phyloP scores from a whole-genome alignment of 148 eudicot species.

The Fagopyrum homotropicum region DNA sequence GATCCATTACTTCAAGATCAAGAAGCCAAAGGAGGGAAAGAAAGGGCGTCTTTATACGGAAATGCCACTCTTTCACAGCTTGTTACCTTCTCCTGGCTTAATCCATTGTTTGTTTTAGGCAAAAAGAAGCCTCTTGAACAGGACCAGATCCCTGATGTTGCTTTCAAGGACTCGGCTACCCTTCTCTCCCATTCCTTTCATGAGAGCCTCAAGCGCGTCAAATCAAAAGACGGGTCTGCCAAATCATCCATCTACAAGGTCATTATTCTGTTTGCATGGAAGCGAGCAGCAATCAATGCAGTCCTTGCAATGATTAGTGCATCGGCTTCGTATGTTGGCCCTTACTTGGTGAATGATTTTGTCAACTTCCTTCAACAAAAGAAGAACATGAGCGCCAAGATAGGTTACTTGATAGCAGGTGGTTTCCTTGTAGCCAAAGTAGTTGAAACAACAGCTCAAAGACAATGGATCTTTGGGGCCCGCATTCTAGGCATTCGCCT shows the following conservation, averaged over 20 bases:
- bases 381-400: slow-evolving; percentile 29
- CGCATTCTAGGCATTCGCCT: slow-evolving; percentile 46
- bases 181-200: slow-evolving; percentile 52
- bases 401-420: slow-evolving; percentile 47
- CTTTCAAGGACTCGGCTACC: slow-evolving; percentile 49
- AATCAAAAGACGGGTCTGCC: slow-evolving; percentile 37
- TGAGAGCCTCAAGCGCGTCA: slow-evolving; percentile 47
- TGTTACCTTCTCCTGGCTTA: slow-evolving; percentile 91
- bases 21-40: slow-evolving; percentile 24
- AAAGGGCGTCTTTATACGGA: slow-evolving; percentile 52
- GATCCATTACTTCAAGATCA: slow-evolving; percentile 55
- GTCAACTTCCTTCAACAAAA: slow-evolving; percentile 40
- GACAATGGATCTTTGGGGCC: slow-evolving; percentile 52
- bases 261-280: slow-evolving; percentile 43
- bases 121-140: slow-evolving; percentile 66
- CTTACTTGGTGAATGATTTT: slow-evolving; percentile 73
- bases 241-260: slow-evolving; percentile 64
- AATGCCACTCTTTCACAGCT: slow-evolving; percentile 60
- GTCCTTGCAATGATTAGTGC: slow-evolving; percentile 71
- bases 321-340: slow-evolving; percentile 76
- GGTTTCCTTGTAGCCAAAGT: slow-evolving; percentile 40
- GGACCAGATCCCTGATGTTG: slow-evolving; percentile 80
- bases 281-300: slow-evolving; percentile 79
- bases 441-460: slow-evolving; percentile 39
- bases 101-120: slow-evolving; percentile 73